Evolutionary conservation across 148 eudicot species (phyloP), one percentile per base, ranked within the genome.

Genomic region (Oxyria digyna): DNA sequence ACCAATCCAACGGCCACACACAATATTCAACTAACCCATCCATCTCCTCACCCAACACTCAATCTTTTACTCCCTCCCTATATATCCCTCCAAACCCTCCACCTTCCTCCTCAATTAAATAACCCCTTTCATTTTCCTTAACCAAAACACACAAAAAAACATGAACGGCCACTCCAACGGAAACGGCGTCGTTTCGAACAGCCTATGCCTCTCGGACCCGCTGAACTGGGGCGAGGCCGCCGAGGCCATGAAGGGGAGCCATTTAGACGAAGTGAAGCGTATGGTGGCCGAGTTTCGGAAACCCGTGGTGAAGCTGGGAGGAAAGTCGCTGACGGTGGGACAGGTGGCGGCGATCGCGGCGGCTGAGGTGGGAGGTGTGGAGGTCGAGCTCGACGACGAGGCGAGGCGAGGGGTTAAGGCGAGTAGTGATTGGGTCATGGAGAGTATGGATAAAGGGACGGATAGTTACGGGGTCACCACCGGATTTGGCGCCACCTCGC

Each of bases 251-350:
- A 79, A 64, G 64, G 87, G 87, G 1, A 84, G 87, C 49, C 87
- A 84, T 24, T 42, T 84, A 50, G 83, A 79, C 4, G 87, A 81
- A 41, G 87, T 84, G 48, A 81, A 75, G 73, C 26, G 76, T 12
- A 84, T 84, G 87, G 87, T 84, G 79, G 80, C 13, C 57, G 87
- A 84, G 63, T 84, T 68, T 18, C 64, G 87, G 74, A 79, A 63
- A 67, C 72, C 79, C 38, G 73, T 49, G 69, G 87, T 84, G 70
- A 73, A 63, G 65, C 74, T 84, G 4, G 85, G 81, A 13, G 85
- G 87, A 0, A 71, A 79, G 75, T 73, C 79, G 1, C 62, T 84
- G 67, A 84, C 85, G 0, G 72, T 84, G 4, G 54, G 79, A 0
- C 87, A 84, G 63, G 87, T 84, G 76, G 87, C 87, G 27, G 83